Percentiles rank a stretch among this genome's conserved stretches.
These are phyloP conservation scores for Lepidium africanum DNA, from an alignment of 345 rosid genomes.

Conservation along the genomic window DNA sequence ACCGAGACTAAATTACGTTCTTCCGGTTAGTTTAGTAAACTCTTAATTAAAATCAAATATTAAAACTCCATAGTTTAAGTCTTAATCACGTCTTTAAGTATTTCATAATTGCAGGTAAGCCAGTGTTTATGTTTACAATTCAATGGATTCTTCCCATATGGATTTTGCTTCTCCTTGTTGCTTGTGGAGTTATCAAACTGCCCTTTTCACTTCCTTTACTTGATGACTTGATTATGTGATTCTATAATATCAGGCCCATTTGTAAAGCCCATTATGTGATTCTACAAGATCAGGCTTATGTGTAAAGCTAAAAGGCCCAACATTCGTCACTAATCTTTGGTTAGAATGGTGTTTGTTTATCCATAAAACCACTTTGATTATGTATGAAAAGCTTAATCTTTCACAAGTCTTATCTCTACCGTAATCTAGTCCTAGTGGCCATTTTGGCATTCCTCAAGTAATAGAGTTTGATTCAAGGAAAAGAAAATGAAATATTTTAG, in stretches of 20 bases:
- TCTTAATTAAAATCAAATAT: neutral
- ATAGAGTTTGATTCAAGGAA: too few species aligned
- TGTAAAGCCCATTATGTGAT: too few species aligned
- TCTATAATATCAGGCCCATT: neutral
- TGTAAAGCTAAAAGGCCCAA: too few species aligned
- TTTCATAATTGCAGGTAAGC: slow-evolving; percentile 41
- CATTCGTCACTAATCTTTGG: too few species aligned
- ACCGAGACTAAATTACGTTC: slow-evolving; percentile 49
- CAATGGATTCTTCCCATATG: slow-evolving; percentile 63
- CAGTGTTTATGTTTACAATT: slow-evolving; percentile 34
- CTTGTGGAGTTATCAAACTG: slow-evolving; percentile 50
- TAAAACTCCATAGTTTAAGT: neutral
- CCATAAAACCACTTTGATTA: too few species aligned
- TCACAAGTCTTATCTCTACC: neutral
- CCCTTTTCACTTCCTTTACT: slow-evolving; percentile 51
- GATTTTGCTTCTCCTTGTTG: slow-evolving; percentile 49
- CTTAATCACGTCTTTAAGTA: neutral
- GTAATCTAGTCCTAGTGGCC: too few species aligned
- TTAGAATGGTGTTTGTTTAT: too few species aligned
- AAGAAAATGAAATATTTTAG: too few species aligned
- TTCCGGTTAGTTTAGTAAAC: slow-evolving; percentile 33
- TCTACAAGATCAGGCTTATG: too few species aligned
- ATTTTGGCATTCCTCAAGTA: too few species aligned
- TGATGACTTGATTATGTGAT: slow-evolving; percentile 61
- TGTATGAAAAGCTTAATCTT: too few species aligned